phyloP scores from a whole-genome alignment of 1,139 yeast species.

The Debaryomycetaceae sp. region DNA sequence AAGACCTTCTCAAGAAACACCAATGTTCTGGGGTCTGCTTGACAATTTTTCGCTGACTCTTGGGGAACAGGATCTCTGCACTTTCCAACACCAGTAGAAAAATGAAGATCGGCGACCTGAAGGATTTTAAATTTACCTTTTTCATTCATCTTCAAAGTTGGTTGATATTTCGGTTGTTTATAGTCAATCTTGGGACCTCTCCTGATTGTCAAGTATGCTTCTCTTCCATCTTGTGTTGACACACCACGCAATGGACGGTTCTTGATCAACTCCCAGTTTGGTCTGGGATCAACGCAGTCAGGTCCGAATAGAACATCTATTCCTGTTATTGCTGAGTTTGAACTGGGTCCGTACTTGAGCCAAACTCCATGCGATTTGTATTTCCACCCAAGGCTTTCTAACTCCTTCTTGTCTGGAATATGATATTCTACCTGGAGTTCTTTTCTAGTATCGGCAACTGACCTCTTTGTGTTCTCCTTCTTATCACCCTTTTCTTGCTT shows the following conservation, averaged over 20 bases:
- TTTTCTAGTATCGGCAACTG: conserved; percentile 14
- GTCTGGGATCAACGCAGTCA: conserved; percentile 75
- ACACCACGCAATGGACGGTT: conserved; percentile 22
- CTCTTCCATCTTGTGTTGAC: conserved; percentile 15
- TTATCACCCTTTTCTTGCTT: conserved; percentile 4
- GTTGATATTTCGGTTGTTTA: conserved; percentile 14
- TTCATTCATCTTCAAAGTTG: conserved; percentile 23
- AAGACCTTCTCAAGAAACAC: conserved; percentile 59
- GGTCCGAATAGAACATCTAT: conserved; percentile 68
- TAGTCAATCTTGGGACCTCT: conserved; percentile 22
- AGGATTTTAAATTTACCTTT: conserved; percentile 65
- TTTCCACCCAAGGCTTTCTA: conserved; percentile 33
- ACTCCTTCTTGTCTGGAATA: conserved; percentile 31
- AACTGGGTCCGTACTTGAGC: conserved; percentile 36
- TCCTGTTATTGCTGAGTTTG: conserved; percentile 35
- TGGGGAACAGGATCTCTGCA: conserved; percentile 70
- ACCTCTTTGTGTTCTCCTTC: conserved; percentile 4
- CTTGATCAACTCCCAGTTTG: conserved; percentile 55
- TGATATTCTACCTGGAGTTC: conserved; percentile 19
- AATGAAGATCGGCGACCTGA: conserved; percentile 86
- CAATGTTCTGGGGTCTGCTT: conserved; percentile 71
- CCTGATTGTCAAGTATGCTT: conserved; percentile 30
- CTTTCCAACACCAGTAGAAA: conserved; percentile 69
- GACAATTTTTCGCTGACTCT: conserved; percentile 44
- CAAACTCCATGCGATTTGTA: conserved; percentile 31